Base-by-base conservation (phyloP, 2,329 filamentous ascomycete genomes). In the Thermoascus crustaceus region DNA sequence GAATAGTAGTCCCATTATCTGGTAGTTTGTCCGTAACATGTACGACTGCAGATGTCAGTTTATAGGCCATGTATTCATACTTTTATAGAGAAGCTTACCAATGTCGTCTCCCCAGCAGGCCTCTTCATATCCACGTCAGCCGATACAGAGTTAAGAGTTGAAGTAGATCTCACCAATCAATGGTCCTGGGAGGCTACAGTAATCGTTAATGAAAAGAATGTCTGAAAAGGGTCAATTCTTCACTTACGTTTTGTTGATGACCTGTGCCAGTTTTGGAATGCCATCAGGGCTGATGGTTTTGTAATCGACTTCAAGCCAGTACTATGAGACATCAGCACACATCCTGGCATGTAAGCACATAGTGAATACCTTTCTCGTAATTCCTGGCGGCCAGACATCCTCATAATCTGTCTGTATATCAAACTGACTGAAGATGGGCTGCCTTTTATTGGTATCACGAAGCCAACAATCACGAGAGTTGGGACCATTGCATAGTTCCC, bases 1-100 rank as follows among this genome's bases (percentile, higher is more conserved):
- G 41, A 8, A 45, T 25, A 9, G 41, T 11, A 26, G 35, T 40
- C 21, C 37, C 37, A 34, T 46, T 42, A 4, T 25, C 33, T 14
- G 13, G n/a, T 27, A 25, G 34, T 30, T 24, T 39, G 17, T 34
- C 20, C 10, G 32, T 34, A n/a, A 34, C 32, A 17, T 34, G 32
- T 4, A 34, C 22, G 16, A 34, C 32, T 29, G 19, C n/a, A 22
- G 25, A 23, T 6, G 3, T 13, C 5, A 4, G 26, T 29, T 3
- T 16, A 17, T 29, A 10, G 3, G 16, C 7, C n/a, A 17, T 3
- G 18, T 9, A 14, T 17, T 10, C 26, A 9, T 16, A 17, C 9
- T 14, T 4, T 7, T 29, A 8, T 9, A 6, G 7, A 9, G 9
- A 5, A 5, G 7, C 26, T 18, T 29, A 29, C 26, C 14, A 17